These are phyloP conservation scores for Deinandra increscens DNA, from an alignment of 129 eudicot genomes.

Conservation along the genomic window DNA sequence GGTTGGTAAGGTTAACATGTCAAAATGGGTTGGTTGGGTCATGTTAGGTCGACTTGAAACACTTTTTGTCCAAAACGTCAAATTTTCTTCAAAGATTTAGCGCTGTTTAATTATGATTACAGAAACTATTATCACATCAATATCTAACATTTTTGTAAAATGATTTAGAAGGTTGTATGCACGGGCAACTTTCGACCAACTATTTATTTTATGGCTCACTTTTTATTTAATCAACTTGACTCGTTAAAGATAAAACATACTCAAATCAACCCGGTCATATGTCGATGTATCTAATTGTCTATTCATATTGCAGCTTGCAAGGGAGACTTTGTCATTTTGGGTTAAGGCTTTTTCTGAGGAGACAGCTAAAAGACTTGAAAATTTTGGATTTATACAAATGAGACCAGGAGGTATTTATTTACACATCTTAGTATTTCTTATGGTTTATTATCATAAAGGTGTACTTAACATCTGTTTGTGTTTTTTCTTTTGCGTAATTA, in stretches of 20 bases:
- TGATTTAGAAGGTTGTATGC: conserved; percentile 4
- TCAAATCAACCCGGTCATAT: not conserved
- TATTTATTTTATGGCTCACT: not conserved
- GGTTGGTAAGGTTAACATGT: too few relatives aligned
- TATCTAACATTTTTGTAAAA: not conserved
- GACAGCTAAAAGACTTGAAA: conserved; percentile 96
- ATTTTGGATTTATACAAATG: conserved; percentile 94
- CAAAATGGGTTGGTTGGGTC: too few relatives aligned
- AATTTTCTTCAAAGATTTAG: not conserved
- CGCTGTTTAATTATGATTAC: not conserved
- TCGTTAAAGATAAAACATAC: not conserved
- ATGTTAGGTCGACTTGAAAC: conserved; percentile 5
- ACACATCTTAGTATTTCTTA: not conserved
- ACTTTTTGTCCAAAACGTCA: not conserved
- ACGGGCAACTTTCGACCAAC: not conserved
- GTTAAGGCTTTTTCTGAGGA: conserved; percentile 99
- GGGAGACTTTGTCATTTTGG: conserved; percentile 95
- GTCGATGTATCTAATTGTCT: not conserved
- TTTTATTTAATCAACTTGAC: not conserved
- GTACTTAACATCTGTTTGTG: not conserved
- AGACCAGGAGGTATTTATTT: conserved; percentile 84
- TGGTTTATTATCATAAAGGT: not conserved
- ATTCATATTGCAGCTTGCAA: conserved; percentile 64
- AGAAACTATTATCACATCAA: not conserved
- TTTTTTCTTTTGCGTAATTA: conserved; percentile 26